Conservation (phyloP, 768 basidiomycete species). For the Leccinum variicolor region DNA sequence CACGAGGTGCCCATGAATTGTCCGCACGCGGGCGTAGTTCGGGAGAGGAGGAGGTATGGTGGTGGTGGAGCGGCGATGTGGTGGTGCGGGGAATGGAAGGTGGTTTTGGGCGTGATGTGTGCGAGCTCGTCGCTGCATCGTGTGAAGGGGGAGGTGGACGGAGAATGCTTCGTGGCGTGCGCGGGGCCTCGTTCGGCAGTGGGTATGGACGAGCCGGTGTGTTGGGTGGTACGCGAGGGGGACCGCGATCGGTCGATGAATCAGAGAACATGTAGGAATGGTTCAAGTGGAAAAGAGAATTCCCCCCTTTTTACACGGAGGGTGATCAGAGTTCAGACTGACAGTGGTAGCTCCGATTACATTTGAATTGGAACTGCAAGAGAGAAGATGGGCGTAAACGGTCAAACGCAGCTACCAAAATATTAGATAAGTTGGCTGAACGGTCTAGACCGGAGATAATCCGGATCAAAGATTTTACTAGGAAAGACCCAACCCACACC, state of each 20-base stretch:
- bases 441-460: neutral
- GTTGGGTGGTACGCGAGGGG: slow-evolving; percentile 1
- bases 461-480: neutral
- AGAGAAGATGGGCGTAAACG: too few species aligned
- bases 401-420: too few species aligned
- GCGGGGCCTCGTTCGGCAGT: slow-evolving; percentile 7
- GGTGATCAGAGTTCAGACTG: slow-evolving; percentile 11
- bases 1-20: slow-evolving; percentile 24
- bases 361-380: slow-evolving; percentile 22
- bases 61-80: slow-evolving; percentile 11
- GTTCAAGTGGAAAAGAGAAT: too few species aligned
- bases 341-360: slow-evolving; percentile 1
- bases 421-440: too few species aligned
- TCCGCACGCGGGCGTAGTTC: slow-evolving; percentile 19
- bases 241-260: neutral
- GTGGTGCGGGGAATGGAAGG: slow-evolving; percentile 10
- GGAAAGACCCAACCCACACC: neutral
- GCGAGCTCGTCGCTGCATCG: slow-evolving; percentile 3
- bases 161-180: slow-evolving; percentile 16
- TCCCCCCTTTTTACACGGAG: neutral
- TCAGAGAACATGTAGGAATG: neutral
- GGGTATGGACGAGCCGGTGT: neutral
- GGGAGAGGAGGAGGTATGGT: slow-evolving; percentile 25
- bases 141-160: slow-evolving; percentile 9
- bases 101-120: slow-evolving; percentile 1